Base-by-base conservation (phyloP, 495 filamentous ascomycete species). In the Talaromyces liani region DNA sequence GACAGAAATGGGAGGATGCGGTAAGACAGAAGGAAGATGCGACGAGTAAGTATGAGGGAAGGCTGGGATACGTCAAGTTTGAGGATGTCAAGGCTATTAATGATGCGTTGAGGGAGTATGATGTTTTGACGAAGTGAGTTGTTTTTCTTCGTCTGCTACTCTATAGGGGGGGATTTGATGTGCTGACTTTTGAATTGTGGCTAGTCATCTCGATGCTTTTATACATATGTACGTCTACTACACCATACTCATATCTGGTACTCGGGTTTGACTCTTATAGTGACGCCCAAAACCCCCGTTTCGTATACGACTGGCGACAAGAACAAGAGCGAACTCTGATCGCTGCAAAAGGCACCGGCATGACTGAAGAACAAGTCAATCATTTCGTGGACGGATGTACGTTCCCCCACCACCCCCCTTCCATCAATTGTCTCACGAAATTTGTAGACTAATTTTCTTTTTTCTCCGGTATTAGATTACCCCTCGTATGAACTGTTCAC, bases 301-400 rank as follows among this genome's bases (percentile, higher is more conserved):
- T 81, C 68, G 93, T 97, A 45, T 98, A 97, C 70, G 85, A 84
- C 64, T 97, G 93, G 93, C 86, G 93, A 18, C 74, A 85, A 62
- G 79, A 98, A 71, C 91, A 95, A 71, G 93, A 98, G 73, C 80
- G 78, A 25, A 80, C 79, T 59, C 77, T 97, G 66, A 80, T 89
- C 18, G 76, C 73, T 12, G 71, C 79, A 53, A 90, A 81, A 69
- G 88, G 88, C 25, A 79, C 73, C 16, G 92, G 91, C 34, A 97
- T 97, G 93, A 90, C 84, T 3, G 83, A 88, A 66, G 81, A 85
- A 60, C 82, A 89, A 67, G 84, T 90, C 41, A 78, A 81, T 53
- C 72, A 82, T 31, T 90, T 90, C 70, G 85, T 90, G 31, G 80
- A 89, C 68, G 83, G 85, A 67, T 90, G 86, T 88, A 70, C 60